Percentiles rank a stretch among this genome's conserved stretches.
Evolutionary conservation across 129 eudicot genomes (phyloP).

Genomic region (Silybum marianum): DNA sequence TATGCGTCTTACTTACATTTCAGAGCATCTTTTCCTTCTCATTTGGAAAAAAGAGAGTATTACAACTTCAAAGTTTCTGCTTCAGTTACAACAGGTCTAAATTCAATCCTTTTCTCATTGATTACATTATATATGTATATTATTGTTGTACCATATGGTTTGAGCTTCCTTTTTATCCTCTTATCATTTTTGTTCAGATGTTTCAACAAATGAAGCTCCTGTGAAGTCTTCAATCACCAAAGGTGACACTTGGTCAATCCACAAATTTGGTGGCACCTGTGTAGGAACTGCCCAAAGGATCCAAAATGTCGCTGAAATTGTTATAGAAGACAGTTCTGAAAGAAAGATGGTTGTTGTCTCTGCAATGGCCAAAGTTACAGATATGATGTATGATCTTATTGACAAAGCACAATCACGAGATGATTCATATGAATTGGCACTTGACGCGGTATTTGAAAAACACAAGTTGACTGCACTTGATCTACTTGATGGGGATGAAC

Average conservation of each 20-base stretch:
- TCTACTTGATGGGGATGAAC: constrained; percentile 83
- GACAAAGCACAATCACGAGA: constrained; percentile 82
- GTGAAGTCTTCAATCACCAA: constrained; percentile 55
- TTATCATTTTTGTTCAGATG: constrained; percentile 38
- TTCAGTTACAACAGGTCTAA: constrained; percentile 42
- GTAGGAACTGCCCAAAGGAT: constrained; percentile 90
- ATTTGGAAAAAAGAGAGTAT: constrained; percentile 31
- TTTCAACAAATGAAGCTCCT: constrained; percentile 43
- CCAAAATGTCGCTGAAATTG: constrained; percentile 77
- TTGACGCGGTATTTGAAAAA: constrained; percentile 88
- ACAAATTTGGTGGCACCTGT: constrained; percentile 99
- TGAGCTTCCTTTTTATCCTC: neutral
- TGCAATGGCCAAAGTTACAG: constrained; percentile 99
- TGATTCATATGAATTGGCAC: constrained; percentile 64
- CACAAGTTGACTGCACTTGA: constrained; percentile 79
- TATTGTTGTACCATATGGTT: neutral
- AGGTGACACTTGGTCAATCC: constrained; percentile 92
- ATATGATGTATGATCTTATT: constrained; percentile 97
- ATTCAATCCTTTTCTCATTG: neutral
- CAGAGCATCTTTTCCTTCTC: constrained; percentile 42
- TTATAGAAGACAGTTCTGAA: constrained; percentile 61
- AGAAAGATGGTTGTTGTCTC: constrained; percentile 96
- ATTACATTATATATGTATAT: constrained; percentile 2
- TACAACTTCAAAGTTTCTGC: constrained; percentile 36
- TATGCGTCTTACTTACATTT: constrained; percentile 11